A percentile compares a stretch with the other conserved stretches of the same genome.
Evolutionary conservation across 805 yeast species (phyloP).

Genomic region (Pichia heedii): DNA sequence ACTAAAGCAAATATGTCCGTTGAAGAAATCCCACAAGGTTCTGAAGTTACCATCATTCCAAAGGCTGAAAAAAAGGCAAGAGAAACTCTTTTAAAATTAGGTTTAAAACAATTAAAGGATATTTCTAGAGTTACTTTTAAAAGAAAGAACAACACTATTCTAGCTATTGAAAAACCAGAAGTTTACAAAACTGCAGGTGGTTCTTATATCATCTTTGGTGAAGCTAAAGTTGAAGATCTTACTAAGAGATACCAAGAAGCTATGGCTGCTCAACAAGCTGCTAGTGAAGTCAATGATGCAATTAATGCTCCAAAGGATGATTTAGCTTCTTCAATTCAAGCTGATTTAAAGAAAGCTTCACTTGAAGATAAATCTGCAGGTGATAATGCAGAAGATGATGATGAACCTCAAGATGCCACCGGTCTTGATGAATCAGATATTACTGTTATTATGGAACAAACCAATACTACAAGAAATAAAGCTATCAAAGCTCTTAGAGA

Average conservation of each 20-base stretch:
- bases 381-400: slow-evolving; percentile 26
- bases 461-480: slow-evolving; percentile 79
- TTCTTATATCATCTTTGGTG: slow-evolving; percentile 95
- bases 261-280: slow-evolving; percentile 67
- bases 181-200: slow-evolving; percentile 92
- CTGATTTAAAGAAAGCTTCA: slow-evolving; percentile 64
- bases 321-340: slow-evolving; percentile 49
- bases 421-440: slow-evolving; percentile 80
- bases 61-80: slow-evolving; percentile 96
- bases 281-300: slow-evolving; percentile 38
- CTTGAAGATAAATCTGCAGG: slow-evolving; percentile 33
- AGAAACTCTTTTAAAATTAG: slow-evolving; percentile 77
- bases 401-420: slow-evolving; percentile 69
- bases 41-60: slow-evolving; percentile 71
- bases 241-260: slow-evolving; percentile 79
- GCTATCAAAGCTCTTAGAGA: slow-evolving; percentile 86
- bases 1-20: slow-evolving; percentile 19
- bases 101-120: slow-evolving; percentile 84
- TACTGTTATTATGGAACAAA: slow-evolving; percentile 82
- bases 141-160: slow-evolving; percentile 83
- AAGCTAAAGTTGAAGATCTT: slow-evolving; percentile 92
- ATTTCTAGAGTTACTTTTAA: slow-evolving; percentile 93
- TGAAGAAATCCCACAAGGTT: slow-evolving; percentile 63
- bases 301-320: slow-evolving; percentile 48
- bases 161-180: slow-evolving; percentile 89